These are phyloP conservation scores for Colletotrichum sp. DNA, from an alignment of 2,329 filamentous ascomycete species.

Conservation along the genomic window DNA sequence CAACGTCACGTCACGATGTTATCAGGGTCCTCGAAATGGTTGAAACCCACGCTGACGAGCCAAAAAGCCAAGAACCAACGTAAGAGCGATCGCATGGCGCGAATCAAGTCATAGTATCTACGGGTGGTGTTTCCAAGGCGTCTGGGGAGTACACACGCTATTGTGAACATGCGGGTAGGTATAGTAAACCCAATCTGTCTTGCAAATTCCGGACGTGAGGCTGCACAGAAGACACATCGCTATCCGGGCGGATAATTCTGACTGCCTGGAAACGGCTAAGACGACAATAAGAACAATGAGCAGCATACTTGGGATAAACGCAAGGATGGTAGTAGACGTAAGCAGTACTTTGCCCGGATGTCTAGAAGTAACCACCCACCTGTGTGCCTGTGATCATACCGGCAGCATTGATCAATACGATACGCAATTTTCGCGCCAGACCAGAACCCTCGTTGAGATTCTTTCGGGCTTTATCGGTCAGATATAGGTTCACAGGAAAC, in stretches of 20 bases:
- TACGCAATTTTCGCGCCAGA: background rate
- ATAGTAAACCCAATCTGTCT: background rate
- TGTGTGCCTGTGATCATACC: too few relatives aligned
- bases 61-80: too few relatives aligned
- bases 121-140: too few relatives aligned
- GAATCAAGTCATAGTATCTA: too few relatives aligned
- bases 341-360: background rate
- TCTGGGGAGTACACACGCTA: background rate
- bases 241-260: background rate
- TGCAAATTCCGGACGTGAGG: too few relatives aligned
- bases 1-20: too few relatives aligned
- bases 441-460: accelerated
- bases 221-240: background rate
- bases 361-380: too few relatives aligned
- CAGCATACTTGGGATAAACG: accelerated
- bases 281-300: background rate
- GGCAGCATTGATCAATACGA: background rate
- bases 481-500: background rate
- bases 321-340: accelerated
- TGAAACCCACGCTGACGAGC: accelerated
- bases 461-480: background rate
- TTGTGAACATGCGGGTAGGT: background rate
- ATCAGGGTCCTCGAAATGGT: too few relatives aligned
- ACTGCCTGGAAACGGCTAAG: background rate
- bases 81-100: too few relatives aligned